Base-by-base conservation (phyloP, 768 basidiomycete genomes). In the Tricholoma furcatifolium region DNA sequence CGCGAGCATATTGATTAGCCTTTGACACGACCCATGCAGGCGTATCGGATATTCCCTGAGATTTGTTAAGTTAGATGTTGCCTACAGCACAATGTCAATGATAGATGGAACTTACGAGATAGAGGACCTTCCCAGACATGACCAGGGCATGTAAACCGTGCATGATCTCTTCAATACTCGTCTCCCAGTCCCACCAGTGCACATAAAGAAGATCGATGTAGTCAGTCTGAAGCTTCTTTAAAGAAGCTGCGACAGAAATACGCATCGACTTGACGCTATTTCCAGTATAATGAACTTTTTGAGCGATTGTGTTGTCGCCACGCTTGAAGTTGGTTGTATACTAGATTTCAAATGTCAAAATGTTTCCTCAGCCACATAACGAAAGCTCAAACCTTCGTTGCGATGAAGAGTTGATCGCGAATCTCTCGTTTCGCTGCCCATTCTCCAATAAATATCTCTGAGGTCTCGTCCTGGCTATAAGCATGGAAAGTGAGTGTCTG, bases 131-230 rank as follows among this genome's bases (percentile, higher is more conserved):
- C 14, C 83, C 75, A 20, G 67, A 59, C 7, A 65, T 62, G 43
- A 85, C 77, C 35, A 85, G 71, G 18, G 70, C 70, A 57, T 85
- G 79, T 5, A 87, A 66, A 4, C 69, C 65, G 43, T 75, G 71
- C 81, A 85, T 83, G 31, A 84, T 64, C 63, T 87, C 83, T 57
- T 78, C 75, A 43, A 85, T 69, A 12, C 70, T 68, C 9, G 79
- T 80, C 12, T 70, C 64, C 54, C 69, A 82, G 59, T 84, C 82
- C 81, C 81, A 80, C 67, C 68, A 75, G 51, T 78, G 74, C 3
- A 77, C 46, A 57, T 77, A 78, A 8, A 77, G 61, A 38, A 80
- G 59, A 54, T 82, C 80, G 56, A 79, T 74, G 50, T 78, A 78
- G 3, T 62, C 59, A 0, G 75, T 79, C 27, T 73, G 64, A 1